Base-by-base conservation (phyloP, 805 yeast genomes). In the Pichia membranifaciens region DNA sequence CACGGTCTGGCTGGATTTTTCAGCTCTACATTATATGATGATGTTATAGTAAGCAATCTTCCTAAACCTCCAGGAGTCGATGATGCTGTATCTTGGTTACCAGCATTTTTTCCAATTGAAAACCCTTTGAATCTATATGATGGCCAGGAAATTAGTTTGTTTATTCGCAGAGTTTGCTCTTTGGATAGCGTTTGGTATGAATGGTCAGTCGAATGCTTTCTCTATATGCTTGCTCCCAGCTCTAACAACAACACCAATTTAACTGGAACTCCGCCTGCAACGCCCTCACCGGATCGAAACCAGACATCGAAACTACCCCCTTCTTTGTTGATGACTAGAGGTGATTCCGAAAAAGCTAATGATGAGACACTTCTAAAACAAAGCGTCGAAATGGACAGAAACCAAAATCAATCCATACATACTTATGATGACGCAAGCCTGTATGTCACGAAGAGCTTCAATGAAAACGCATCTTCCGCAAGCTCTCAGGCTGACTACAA, bases 1-100 rank as follows among this genome's bases (percentile, higher is more conserved):
- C 90, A 87, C 60, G 96, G 91, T 0, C 61, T 89, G 32, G 68
- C 79, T 3, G 96, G 96, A 0, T 81, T 71, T 58, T 90, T 90
- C 58, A 73, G 72, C n/a, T 81, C 93, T 0, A 74, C 65, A 2
- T 69, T 89, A n/a, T 86, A 80, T 60, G 76, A 74, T 1, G 82
- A 79, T 41, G 68, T 81, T 21, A 59, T 59, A 8, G 66, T 86
- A 4, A 75, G 84, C 25, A 81, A 75, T 15, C 57, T 68, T 2
- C 68, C 69, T 5, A 51, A 51, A 18, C 72, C 72, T 47, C 49
- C 52, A n/a, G 45, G n/a, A 3, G 5, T 34, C 3, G 25, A 40
- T 13, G 49, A 39, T 12, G 28, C 49, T 4, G 64, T 69, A 15
- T 81, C 87, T 0, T 84, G 90, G 90, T 75, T 84, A 46, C 89